Evolutionary conservation across 139 green algal species (phyloP).

Genomic region (Axilococcus clingmanii): DNA sequence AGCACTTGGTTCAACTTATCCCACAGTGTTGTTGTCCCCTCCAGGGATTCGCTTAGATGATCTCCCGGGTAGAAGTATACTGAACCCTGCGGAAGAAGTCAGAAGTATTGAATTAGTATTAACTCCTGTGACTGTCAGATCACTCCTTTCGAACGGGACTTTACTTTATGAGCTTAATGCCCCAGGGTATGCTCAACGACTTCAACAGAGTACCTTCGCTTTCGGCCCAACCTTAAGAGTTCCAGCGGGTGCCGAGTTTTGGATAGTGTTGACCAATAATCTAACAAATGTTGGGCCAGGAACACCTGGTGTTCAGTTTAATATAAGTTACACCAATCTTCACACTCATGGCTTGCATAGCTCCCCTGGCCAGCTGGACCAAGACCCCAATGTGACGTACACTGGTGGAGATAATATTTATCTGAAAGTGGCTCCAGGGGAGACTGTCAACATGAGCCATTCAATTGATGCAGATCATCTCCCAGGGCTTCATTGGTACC

Average conservation of each 20-base stretch:
- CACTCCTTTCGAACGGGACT: not conserved
- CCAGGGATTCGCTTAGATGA: not conserved
- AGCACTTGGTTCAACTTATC: too few relatives aligned
- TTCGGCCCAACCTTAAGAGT: slow-evolving; percentile 1
- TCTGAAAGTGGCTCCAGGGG: not conserved
- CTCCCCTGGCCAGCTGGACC: not conserved
- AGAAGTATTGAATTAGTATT: not conserved
- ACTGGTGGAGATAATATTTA: slow-evolving; percentile 5
- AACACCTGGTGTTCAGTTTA: not conserved
- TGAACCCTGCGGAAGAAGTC: not conserved
- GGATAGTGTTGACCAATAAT: not conserved
- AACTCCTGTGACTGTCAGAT: not conserved
- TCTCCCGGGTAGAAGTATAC: not conserved
- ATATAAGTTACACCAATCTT: not conserved
- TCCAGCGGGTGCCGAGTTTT: not conserved
- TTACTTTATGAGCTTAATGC: not conserved
- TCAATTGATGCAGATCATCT: not conserved
- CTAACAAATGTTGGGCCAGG: not conserved
- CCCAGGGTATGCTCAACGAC: not conserved
- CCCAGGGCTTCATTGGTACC: slow-evolving; percentile 3
- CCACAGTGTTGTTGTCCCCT: not conserved
- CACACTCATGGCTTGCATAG: slow-evolving; percentile 3
- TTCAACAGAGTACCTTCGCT: not conserved
- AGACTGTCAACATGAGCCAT: not conserved
- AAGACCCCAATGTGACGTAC: not conserved